Evolutionary conservation across 768 basidiomycete species (phyloP), one percentile per base, ranked within the genome.

Genomic region (Collybia nuda): DNA sequence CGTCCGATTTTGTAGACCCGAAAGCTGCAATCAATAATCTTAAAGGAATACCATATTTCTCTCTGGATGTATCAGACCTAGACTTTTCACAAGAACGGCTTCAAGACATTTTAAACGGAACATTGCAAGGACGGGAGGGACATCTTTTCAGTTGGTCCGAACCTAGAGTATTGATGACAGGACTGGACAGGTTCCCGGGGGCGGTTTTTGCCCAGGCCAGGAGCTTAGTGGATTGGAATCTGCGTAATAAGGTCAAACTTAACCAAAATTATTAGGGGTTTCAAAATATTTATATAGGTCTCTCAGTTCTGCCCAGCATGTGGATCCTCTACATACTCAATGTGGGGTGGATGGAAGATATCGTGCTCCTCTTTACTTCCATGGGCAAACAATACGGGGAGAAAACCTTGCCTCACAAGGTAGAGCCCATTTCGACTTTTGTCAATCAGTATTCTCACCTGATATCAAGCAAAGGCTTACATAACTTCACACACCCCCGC

Each of bases 291-390:
- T 35, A 39, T 38, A 24, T 51, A 39, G 3, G 2, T 17, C 29
- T 41, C 40, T 4, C 24, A 94, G 92, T 95, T 91, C 65, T 98
- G 96, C 62, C 80, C 95, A 0, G 85, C 82, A 0, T 98, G 96
- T 64, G 93, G 94, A 3, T 80, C 85, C 0, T 78, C 79, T 2
- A 81, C 85, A 0, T 90, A 91, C 60, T 89, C 92, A 0, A 74
- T 91, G 57, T 98, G 96, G 96, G 93, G 84, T 3, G 96, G 96
- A 0, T 99, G 94, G 95, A 99, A 99, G 68, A 70, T 94, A 1
- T 78, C 81, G 3, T 99, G 96, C 66, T 72, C 79, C 5, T 79
- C 88, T 0, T 65, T 90, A 22, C 66, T 92, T 17, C 89, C 90
- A 5, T 91, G 90, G 87, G 75, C 79, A 5, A 77, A 86, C 53